These are phyloP conservation scores for Copromyces sp. DNA, from an alignment of 495 filamentous ascomycete genomes.

Conservation along the genomic window DNA sequence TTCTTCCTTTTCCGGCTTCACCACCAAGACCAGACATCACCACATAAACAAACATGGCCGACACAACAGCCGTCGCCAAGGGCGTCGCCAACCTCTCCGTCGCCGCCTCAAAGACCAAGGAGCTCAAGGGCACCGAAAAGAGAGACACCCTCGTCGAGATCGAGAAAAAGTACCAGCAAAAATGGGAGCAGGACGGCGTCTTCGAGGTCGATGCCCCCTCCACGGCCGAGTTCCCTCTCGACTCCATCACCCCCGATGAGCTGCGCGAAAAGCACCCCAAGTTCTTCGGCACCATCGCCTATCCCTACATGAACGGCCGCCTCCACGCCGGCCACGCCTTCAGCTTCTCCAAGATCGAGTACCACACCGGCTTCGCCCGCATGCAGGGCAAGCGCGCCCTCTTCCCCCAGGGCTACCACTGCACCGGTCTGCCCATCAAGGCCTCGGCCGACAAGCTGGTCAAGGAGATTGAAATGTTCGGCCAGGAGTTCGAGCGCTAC, in stretches of 20 bases:
- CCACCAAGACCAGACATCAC: neutral
- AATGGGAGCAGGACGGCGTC: slow-evolving; percentile 68
- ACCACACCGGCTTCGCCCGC: slow-evolving; percentile 62
- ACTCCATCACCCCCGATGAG: slow-evolving; percentile 56
- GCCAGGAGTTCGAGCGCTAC: slow-evolving; percentile 72
- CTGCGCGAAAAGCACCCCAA: slow-evolving; percentile 77
- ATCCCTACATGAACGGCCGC: slow-evolving; percentile 91
- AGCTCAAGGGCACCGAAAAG: slow-evolving; percentile 68
- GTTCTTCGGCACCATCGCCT: slow-evolving; percentile 89
- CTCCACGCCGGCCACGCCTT: slow-evolving; percentile 89
- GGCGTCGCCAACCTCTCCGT: slow-evolving; percentile 24
- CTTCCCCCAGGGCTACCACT: slow-evolving; percentile 90
- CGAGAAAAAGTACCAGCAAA: slow-evolving; percentile 85
- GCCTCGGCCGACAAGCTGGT: slow-evolving; percentile 90
- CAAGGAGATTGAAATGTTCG: slow-evolving; percentile 84
- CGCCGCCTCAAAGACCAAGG: slow-evolving; percentile 40
- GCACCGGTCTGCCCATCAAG: slow-evolving; percentile 97
- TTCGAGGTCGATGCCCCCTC: slow-evolving; percentile 83
- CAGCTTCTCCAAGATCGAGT: slow-evolving; percentile 80
- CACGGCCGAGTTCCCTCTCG: slow-evolving; percentile 59
- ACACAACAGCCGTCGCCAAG: slow-evolving; percentile 26
- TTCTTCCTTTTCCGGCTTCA: neutral
- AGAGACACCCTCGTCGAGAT: slow-evolving; percentile 75
- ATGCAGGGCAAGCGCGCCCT: slow-evolving; percentile 84
- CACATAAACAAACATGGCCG: slow-evolving; percentile 19